A percentile compares a stretch with the other conserved stretches of the same genome.
Conservation (phyloP, 345 rosid genomes). For the Litchi chinensis region DNA sequence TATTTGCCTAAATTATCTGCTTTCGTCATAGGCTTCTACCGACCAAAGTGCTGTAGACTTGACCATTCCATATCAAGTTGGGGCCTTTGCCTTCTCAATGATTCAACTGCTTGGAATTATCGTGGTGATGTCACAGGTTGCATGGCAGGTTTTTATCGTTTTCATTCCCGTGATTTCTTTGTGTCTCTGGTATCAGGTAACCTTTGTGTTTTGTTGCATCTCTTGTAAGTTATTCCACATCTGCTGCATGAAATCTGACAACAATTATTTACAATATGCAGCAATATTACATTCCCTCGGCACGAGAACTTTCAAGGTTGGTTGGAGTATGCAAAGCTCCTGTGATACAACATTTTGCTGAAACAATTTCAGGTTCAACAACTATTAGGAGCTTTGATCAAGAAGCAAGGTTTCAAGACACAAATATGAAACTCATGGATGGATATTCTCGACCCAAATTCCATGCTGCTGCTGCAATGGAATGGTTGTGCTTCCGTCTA, state of each 20-base stretch:
- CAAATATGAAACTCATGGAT: conserved; percentile 56
- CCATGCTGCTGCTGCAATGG: conserved; percentile 55
- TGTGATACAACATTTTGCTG: conserved; percentile 71
- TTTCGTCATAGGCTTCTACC: conserved; percentile 60
- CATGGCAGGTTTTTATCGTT: conserved; percentile 65
- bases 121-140: conserved; percentile 61
- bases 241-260: neutral
- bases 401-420: conserved; percentile 55
- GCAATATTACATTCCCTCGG: conserved; percentile 72
- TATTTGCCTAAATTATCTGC: neutral
- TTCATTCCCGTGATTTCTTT: conserved; percentile 54
- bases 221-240: neutral
- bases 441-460: conserved; percentile 57
- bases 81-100: conserved; percentile 42
- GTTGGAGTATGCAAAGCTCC: conserved; percentile 77
- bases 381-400: conserved; percentile 77
- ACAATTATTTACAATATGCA: conserved; percentile 28
- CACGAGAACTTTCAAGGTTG: conserved; percentile 71
- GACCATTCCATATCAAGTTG: conserved; percentile 52
- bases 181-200: conserved; percentile 70
- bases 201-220: neutral
- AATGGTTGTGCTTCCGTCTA: conserved; percentile 76
- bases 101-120: conserved; percentile 66
- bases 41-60: conserved; percentile 72
- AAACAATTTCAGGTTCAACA: conserved; percentile 68